A percentile compares a stretch with the other conserved stretches of the same genome.
These are phyloP conservation scores for Yarrowia bubula DNA, from an alignment of 805 yeast species.

Conservation along the genomic window DNA sequence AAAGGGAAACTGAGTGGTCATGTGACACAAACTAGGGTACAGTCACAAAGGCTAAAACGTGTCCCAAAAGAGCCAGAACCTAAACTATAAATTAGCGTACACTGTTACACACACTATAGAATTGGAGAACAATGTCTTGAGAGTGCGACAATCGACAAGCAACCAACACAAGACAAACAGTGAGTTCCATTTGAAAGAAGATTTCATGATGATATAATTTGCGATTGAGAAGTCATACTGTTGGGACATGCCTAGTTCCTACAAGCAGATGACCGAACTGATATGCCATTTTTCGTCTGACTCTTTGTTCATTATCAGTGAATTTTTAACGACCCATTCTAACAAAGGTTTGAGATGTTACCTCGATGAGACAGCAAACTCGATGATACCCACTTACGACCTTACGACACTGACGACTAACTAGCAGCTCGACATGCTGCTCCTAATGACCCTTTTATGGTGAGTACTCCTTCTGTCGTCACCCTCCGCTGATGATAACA, in stretches of 20 bases:
- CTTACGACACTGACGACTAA: background rate
- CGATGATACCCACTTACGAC: background rate
- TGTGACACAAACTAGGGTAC: constrained; percentile 19
- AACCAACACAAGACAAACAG: background rate
- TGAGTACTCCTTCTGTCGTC: background rate
- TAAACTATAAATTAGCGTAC: background rate
- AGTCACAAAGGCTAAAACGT: background rate
- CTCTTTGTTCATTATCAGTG: constrained; percentile 8
- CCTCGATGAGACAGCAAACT: background rate
- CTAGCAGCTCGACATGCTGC: background rate
- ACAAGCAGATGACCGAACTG: constrained; percentile 19
- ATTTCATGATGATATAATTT: constrained; percentile 52
- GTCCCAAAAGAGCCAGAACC: background rate
- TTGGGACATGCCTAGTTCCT: constrained; percentile 30
- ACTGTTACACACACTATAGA: background rate
- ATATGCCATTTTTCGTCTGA: constrained; percentile 22
- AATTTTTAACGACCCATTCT: background rate
- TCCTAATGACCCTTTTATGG: background rate
- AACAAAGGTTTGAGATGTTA: constrained; percentile 8
- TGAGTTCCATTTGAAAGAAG: constrained; percentile 8
- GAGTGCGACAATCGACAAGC: background rate
- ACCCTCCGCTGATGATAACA: constrained; percentile 19
- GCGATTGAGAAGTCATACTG: constrained; percentile 46
- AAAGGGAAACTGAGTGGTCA: constrained; percentile 24
- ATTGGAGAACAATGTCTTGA: too few species aligned